Evolutionary conservation across 2,329 filamentous ascomycete species (phyloP), one percentile per base, ranked within the genome.

Genomic region (Penicillium freii): DNA sequence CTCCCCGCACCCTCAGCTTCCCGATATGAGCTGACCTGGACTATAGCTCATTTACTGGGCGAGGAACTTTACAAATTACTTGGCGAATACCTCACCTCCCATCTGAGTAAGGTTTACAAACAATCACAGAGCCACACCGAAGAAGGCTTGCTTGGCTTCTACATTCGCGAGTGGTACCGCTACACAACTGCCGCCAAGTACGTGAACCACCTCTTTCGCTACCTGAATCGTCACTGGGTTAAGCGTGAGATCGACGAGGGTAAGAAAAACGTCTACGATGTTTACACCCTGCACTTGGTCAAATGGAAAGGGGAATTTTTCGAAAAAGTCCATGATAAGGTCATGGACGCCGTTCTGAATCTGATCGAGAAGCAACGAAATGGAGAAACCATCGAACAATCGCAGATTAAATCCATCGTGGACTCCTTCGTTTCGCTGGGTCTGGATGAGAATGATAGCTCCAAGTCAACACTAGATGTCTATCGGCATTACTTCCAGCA

Each of bases 191-290:
- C 94, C 1, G 94, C 92, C 58, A 96, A 95, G 76, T 99, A 96
- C 78, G 94, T 97, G 73, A 95, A 99, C 76, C 93, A 99, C 73
- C 80, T 99, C 8, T 99, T 99, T 81, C 83, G 89, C 53, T 99
- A 99, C 72, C 85, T 99, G 27, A 99, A 99, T 72, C 86, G 94
- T 31, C 94, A 99, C 77, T 99, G 95, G 94, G 94, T 99, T 2
- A 99, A 97, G 82, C 84, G 94, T 31, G 94, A 99, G 78, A 96
- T 99, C 78, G 94, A 99, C 62, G 94, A 99, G 75, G 94, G 94
- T 34, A 97, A 99, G 79, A 97, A 97, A 80, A 90, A 93, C 69
- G 90, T 97, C 8, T 97, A 95, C 75, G 94, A 99, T 74, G 94
- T 99, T 47, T 99, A 99, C 76, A 99, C 94, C 0, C 80, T 99